A percentile compares a stretch with the other conserved stretches of the same genome.
Conservation (phyloP, 1,284 basidiomycete species). For the Rhodotorula sp. region DNA sequence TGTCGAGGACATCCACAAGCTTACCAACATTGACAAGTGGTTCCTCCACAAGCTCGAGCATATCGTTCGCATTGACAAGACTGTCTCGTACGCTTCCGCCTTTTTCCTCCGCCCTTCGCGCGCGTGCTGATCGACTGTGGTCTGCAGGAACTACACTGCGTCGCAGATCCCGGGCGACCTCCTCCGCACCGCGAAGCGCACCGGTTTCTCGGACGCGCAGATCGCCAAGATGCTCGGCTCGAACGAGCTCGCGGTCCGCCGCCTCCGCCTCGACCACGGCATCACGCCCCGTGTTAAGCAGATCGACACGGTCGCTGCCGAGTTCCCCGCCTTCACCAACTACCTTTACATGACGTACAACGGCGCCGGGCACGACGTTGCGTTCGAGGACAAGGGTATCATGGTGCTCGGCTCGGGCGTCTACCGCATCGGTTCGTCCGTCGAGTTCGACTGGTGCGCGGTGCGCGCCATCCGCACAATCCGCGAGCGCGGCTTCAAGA, state of each 20-base stretch:
- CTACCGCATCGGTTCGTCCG: conserved; percentile 96
- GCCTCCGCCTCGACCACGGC: conserved; percentile 61
- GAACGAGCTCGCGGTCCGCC: conserved; percentile 84
- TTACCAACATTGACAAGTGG: conserved; percentile 98
- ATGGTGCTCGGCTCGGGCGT: conserved; percentile 98
- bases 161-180: conserved; percentile 66
- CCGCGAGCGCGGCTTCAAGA: conserved; percentile 89
- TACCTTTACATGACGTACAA: conserved; percentile 99
- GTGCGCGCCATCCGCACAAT: conserved; percentile 94
- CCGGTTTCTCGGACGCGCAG: conserved; percentile 94
- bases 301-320: conserved; percentile 97
- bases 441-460: conserved; percentile 99
- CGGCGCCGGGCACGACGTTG: conserved; percentile 85
- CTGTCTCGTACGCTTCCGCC: conserved; percentile 59
- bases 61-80: conserved; percentile 76
- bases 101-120: not conserved
- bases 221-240: conserved; percentile 77
- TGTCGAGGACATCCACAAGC: conserved; percentile 93
- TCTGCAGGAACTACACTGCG: conserved; percentile 65
- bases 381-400: conserved; percentile 86
- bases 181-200: conserved; percentile 84
- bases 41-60: conserved; percentile 87
- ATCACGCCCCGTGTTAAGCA: conserved; percentile 95
- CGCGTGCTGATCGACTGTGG: not conserved
- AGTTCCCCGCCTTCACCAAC: conserved; percentile 98